phyloP scores from a whole-genome alignment of 371 early-diverging fungal species.

The Mucor piriformis region DNA sequence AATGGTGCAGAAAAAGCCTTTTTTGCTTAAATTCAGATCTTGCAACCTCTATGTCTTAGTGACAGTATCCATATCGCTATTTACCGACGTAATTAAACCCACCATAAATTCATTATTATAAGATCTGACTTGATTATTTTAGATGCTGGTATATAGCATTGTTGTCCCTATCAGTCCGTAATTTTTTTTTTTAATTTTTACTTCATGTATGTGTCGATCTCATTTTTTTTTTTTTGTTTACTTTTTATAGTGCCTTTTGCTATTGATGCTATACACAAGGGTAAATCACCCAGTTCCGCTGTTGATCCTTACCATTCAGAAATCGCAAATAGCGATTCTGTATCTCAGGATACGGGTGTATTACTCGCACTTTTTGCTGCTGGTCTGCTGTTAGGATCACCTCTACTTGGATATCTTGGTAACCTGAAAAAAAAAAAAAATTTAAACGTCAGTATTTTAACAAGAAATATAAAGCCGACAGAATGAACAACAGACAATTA shows the following conservation, averaged over 20 bases:
- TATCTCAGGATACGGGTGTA: conserved; percentile 61
- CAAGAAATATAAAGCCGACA: conserved; percentile 15
- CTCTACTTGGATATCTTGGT: conserved; percentile 61
- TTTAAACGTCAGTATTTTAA: not conserved
- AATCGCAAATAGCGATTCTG: conserved; percentile 35
- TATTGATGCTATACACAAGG: conserved; percentile 48
- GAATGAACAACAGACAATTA: conserved; percentile 35
- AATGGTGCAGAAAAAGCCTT: conserved; percentile 21
- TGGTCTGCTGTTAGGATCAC: conserved; percentile 71
- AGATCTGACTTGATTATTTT: conserved; percentile 4
- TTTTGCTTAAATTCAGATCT: conserved; percentile 29
- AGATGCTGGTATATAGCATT: conserved; percentile 74
- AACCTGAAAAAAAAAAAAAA: not conserved
- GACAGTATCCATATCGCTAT: conserved; percentile 37
- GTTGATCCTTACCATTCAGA: conserved; percentile 9
- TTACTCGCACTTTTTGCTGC: conserved; percentile 65
- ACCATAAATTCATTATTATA: not conserved
- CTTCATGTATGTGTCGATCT: not conserved
- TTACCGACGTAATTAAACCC: conserved; percentile 36
- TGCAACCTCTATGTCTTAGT: conserved; percentile 34
- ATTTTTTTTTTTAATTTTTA: not conserved
- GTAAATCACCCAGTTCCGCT: conserved; percentile 10
- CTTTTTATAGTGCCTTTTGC: conserved; percentile 60
- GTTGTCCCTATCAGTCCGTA: conserved; percentile 75
- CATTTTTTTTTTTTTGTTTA: no score